Evolutionary conservation across 2,329 filamentous ascomycete species (phyloP).

Genomic region (Exophiala viscosa): DNA sequence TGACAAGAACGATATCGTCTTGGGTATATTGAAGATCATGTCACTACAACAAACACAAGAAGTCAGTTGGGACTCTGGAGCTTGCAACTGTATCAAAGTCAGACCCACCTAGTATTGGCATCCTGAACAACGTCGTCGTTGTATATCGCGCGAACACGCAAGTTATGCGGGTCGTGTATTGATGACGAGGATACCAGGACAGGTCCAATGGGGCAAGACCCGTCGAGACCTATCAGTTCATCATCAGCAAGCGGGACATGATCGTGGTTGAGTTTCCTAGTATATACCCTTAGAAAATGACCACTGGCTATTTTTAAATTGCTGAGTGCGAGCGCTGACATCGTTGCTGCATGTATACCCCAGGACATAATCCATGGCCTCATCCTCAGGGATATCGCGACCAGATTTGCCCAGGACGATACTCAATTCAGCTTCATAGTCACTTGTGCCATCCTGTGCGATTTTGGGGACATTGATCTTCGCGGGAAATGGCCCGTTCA

Average conservation of each 20-base stretch:
- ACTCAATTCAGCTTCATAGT: conserved; percentile 41
- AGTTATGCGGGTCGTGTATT: conserved; percentile 38
- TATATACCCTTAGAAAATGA: conserved; percentile 39
- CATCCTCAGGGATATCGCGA: conserved; percentile 33
- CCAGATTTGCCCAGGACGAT: conserved; percentile 36
- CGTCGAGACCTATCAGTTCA: conserved; percentile 50
- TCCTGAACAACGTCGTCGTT: conserved; percentile 11
- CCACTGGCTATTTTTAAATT: conserved; percentile 37
- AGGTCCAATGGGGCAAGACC: conserved; percentile 40
- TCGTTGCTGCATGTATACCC: conserved; percentile 41
- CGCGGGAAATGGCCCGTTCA: conserved; percentile 31
- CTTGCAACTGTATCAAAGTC: no score
- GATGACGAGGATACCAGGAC: conserved; percentile 22
- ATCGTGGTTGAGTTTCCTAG: no score
- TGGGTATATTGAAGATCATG: conserved; percentile 37
- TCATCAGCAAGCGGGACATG: no score
- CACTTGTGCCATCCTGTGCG: conserved; percentile 36
- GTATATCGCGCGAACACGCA: conserved; percentile 32
- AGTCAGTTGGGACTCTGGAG: no score
- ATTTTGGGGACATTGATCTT: conserved; percentile 32
- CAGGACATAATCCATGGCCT: conserved; percentile 38
- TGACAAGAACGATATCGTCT: conserved; percentile 35
- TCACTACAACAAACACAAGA: no score
- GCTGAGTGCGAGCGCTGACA: conserved; percentile 36
- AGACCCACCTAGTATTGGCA: conserved; percentile 3